Percentiles rank a stretch among this genome's conserved stretches.
phyloP scores from a whole-genome alignment of 2,329 filamentous ascomycete genomes.

The Tympanopsis confertula region DNA sequence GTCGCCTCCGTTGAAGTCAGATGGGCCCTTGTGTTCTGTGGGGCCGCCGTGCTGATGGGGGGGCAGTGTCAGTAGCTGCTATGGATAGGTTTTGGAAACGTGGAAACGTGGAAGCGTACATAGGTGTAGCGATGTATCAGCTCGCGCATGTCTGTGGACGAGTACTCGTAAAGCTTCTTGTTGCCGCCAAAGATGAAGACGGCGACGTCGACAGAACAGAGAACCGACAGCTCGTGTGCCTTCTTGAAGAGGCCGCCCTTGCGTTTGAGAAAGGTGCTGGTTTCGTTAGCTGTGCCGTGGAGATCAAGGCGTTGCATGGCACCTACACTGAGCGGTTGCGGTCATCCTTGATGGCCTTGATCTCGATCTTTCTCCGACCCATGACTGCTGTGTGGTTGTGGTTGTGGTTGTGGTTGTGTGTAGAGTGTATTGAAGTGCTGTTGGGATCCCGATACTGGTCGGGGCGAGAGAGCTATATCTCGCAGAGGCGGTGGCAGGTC shows the following conservation, averaged over 20 bases:
- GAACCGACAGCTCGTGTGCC: slow-evolving; percentile 92
- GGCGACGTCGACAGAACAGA: slow-evolving; percentile 95
- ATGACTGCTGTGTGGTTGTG: slow-evolving; percentile 39
- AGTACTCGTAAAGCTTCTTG: slow-evolving; percentile 98
- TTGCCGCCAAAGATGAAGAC: slow-evolving; percentile 98
- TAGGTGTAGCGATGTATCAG: slow-evolving; percentile 82
- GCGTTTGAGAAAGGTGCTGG: slow-evolving; percentile 91
- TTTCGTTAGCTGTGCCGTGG: slow-evolving; percentile 4
- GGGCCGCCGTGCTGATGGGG: slow-evolving; percentile 67
- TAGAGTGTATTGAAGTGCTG: slow-evolving; percentile 2
- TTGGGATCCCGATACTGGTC: slow-evolving; percentile 7
- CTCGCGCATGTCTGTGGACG: slow-evolving; percentile 87
- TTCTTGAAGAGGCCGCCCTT: slow-evolving; percentile 99
- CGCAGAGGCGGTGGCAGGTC: too few species aligned
- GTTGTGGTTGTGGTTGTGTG: slow-evolving; percentile 4
- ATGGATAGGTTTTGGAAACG: slow-evolving; percentile 3
- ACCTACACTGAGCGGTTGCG: slow-evolving; percentile 93
- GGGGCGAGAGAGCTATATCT: slow-evolving; percentile 2
- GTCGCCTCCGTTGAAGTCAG: slow-evolving; percentile 78
- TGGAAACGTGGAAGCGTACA: slow-evolving; percentile 58
- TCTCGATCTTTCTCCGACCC: slow-evolving; percentile 99
- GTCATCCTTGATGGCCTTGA: slow-evolving; percentile 98
- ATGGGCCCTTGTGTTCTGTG: slow-evolving; percentile 91
- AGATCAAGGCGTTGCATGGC: slow-evolving; percentile 2
- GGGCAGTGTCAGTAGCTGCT: slow-evolving; percentile 8